Evolutionary conservation across 148 eudicot species (phyloP).

Genomic region (Diospyros kaki): DNA sequence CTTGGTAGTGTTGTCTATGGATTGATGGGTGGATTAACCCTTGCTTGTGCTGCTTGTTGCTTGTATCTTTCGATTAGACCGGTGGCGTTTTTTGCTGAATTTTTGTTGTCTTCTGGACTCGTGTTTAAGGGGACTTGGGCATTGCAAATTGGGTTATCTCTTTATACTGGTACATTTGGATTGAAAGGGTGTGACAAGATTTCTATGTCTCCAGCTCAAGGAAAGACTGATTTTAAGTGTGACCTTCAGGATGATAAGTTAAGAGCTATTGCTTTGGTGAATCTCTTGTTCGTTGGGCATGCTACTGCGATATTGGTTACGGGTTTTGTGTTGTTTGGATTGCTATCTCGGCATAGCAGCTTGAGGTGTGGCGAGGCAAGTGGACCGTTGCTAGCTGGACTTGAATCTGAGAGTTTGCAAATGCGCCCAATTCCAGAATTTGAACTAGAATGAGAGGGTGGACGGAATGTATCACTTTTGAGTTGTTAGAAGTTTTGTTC

Average conservation of each 20-base stretch:
- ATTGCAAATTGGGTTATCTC: conserved; percentile 66
- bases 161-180: conserved; percentile 56
- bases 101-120: conserved; percentile 54
- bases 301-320: conserved; percentile 38
- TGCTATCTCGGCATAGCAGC: conserved; percentile 36
- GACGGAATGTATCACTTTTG: conserved; percentile 5
- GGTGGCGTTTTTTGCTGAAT: conserved; percentile 62
- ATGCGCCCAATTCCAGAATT: conserved; percentile 46
- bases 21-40: conserved; percentile 44
- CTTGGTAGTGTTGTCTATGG: conserved; percentile 43
- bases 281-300: conserved; percentile 67
- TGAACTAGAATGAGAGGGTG: conserved; percentile 43
- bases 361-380: conserved; percentile 44
- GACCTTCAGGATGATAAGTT: conserved; percentile 65
- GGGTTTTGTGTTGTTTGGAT: conserved; percentile 49
- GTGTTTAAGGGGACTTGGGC: conserved; percentile 78
- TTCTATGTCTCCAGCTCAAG: conserved; percentile 25
- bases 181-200: conserved; percentile 58
- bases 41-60: conserved; percentile 66
- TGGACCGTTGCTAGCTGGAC: conserved; percentile 48
- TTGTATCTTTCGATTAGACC: conserved; percentile 57
- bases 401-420: conserved; percentile 49
- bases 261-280: conserved; percentile 68
- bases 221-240: conserved; percentile 64
- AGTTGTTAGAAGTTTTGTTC: background rate